phyloP scores from a whole-genome alignment of 805 yeast genomes.

The Metschnikowia dekortorum region DNA sequence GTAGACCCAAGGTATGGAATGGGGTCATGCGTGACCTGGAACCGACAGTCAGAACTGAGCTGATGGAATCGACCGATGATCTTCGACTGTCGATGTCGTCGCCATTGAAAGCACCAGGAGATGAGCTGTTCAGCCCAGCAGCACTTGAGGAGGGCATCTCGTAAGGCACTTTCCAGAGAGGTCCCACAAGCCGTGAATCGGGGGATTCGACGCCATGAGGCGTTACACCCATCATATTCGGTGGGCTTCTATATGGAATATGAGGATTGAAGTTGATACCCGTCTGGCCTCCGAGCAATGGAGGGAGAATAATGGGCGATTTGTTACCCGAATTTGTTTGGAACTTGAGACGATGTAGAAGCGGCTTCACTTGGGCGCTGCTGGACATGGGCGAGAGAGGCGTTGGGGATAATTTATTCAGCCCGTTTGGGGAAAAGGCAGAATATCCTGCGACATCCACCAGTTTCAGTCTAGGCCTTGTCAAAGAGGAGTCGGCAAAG shows the following conservation, averaged over 20 bases:
- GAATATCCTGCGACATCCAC: constrained; percentile 9
- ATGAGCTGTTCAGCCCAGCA: constrained; percentile 16
- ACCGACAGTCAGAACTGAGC: constrained; percentile 43
- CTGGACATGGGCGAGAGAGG: constrained; percentile 11
- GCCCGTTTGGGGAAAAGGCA: neutral
- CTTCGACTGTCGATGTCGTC: constrained; percentile 26
- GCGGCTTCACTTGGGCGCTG: constrained; percentile 8
- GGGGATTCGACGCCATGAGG: neutral
- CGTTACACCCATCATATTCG: neutral
- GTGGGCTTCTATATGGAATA: neutral
- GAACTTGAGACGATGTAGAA: constrained; percentile 12
- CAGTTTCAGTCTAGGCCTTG: constrained; percentile 16
- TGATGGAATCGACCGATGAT: constrained; percentile 47
- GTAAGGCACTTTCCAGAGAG: constrained; percentile 62
- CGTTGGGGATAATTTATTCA: neutral
- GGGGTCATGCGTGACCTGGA: constrained; percentile 28
- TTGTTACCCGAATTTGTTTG: constrained; percentile 6
- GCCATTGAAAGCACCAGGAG: constrained; percentile 10
- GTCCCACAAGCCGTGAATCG: constrained; percentile 34
- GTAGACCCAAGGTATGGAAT: constrained; percentile 22
- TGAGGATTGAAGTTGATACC: neutral
- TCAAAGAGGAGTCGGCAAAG: neutral
- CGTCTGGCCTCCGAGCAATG: constrained; percentile 13
- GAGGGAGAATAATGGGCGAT: constrained; percentile 18
- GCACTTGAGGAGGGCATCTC: constrained; percentile 41